These are phyloP conservation scores for Ramaria rubella DNA, from an alignment of 768 basidiomycete genomes.

Conservation along the genomic window DNA sequence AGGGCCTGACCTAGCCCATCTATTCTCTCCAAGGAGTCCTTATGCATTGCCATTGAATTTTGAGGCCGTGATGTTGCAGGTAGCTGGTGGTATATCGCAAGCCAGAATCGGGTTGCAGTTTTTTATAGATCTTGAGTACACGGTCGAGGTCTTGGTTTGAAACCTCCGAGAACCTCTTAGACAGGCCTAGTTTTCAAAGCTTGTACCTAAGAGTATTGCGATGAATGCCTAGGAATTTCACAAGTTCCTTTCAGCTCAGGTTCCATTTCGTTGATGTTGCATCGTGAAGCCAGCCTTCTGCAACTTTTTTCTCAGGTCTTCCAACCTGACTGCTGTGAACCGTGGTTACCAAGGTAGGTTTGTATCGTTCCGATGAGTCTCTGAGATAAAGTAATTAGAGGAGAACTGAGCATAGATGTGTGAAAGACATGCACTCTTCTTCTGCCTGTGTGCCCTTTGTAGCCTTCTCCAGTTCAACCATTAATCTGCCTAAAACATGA, in stretches of 20 bases:
- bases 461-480: neutral
- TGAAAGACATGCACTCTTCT: neutral
- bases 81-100: conserved; percentile 25
- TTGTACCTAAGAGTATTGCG: conserved; percentile 9
- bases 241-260: neutral
- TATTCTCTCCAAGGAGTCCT: conserved; percentile 23
- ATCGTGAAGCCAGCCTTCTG: conserved; percentile 14
- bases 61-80: conserved; percentile 20
- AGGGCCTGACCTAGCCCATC: conserved; percentile 25
- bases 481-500: neutral
- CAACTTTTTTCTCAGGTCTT: conserved; percentile 14
- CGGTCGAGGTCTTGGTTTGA: conserved; percentile 9
- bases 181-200: conserved; percentile 6
- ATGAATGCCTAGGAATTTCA: conserved; percentile 1
- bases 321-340: conserved; percentile 8
- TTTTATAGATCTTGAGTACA: conserved; percentile 13
- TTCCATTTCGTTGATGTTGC: conserved; percentile 7
- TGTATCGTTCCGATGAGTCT: neutral
- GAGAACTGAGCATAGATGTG: neutral
- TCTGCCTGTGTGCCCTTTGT: neutral
- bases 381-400: neutral
- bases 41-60: conserved; percentile 21
- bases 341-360: conserved; percentile 3
- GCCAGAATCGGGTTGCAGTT: conserved; percentile 22
- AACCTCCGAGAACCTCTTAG: conserved; percentile 10